Evolutionary conservation across 1,139 yeast species (phyloP), one percentile per base, ranked within the genome.

Genomic region (Pneumocystis sp.): DNA sequence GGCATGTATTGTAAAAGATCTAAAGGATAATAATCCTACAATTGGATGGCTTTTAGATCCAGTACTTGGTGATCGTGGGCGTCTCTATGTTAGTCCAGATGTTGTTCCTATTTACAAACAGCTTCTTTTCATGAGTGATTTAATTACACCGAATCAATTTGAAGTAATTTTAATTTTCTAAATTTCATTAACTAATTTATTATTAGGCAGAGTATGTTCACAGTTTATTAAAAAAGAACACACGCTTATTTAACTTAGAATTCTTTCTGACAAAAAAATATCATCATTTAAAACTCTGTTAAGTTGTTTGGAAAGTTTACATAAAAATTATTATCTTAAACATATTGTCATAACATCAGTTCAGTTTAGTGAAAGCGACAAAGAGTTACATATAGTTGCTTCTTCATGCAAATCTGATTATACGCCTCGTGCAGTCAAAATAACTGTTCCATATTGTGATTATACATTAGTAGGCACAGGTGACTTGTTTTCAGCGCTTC

Each of bases 401-500:
- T 81, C 86, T 0, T 72, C 82, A 0, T 64, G 66, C 12, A 65
- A 67, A 34, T 37, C 63, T 70, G 65, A 62, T 63, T 70, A 67
- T 6, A 63, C 59, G 42, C 69, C 56, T 61, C 66, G 61, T 57
- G 69, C 75, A 7, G 76, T 77, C 66, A 77, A 76, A 74, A 81
- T 82, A 74, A 74, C 79, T 70, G 78, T 85, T 21, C 84, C 85
- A n/a, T 67, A 66, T 59, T 81, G 89, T 65, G 80, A 85, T 62
- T 85, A 91, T 1, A 85, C 86, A 69, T 91, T 91, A 74, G 87
- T 95, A 1, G 97, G 98, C 0, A 90, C 93, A 4, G 98, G 98
- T 1, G 98, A 93, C 72, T 77, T 93, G 61, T 89, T 93, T 73
- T 83, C 95, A 0, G 95, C 96, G 7, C 65, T 67, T 19, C 61